Evolutionary conservation across 805 yeast species (phyloP), one percentile per base, ranked within the genome.

Genomic region (Candida nanaspora): DNA sequence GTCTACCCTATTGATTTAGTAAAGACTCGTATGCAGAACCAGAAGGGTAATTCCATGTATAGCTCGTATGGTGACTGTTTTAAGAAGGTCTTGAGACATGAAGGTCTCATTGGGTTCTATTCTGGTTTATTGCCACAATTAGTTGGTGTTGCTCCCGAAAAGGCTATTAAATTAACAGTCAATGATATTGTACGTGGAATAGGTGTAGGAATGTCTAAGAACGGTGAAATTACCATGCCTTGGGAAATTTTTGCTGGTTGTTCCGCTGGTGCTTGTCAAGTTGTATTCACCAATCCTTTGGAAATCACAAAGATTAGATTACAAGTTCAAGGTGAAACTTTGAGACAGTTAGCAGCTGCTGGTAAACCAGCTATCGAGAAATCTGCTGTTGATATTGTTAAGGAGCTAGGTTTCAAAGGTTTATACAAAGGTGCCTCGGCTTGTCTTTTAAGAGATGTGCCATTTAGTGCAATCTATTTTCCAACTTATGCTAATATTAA

Each of bases 111-210:
- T 51, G 98, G 98, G 8, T 72, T 91, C 43, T 91, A 91, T 63
- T 82, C 95, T 5, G 98, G 98, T 41, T 69, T 91, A 39, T 85
- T 86, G 9, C 97, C 98, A 15, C 98, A 93, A 64, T 69, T 91
- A 54, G 78, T 93, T 37, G 98, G 98, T 50, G 98, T 91, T 39
- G 98, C 98, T 0, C 98, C 98, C 2, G 98, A 91, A 62, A 91
- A 91, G 69, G 98, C 98, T 34, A 91, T 91, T 55, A 91, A 91
- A 65, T 76, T 91, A 49, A 89, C 98, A 0, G 95, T 91, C 31
- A 91, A 91, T 63, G 98, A 91, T 59, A 67, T 85, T 42, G 80
- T 88, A 43, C 76, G 98, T 53, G 80, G 80, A 23, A 70, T 77
- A 41, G 80, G 91, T 46, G 72, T 86, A 29, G 57, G 59, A 18